Conservation (phyloP, 2,329 filamentous ascomycete species). For the Fragosphaeria purpurea region DNA sequence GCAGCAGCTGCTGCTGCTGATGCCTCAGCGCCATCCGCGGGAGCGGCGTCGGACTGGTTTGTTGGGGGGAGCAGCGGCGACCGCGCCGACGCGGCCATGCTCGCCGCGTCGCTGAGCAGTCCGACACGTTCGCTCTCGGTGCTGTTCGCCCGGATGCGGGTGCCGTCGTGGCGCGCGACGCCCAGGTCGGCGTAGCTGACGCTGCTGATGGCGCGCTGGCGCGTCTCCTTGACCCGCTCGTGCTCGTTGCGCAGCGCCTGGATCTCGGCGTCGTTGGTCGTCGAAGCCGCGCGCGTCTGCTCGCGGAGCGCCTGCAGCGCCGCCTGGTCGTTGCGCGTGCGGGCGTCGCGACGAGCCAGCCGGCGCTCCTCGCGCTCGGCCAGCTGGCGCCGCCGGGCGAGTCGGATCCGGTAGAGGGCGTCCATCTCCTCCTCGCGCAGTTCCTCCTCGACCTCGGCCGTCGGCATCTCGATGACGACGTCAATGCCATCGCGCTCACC, state of each 20-base stretch:
- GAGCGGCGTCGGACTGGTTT: slow-evolving; percentile 13
- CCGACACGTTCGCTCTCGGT: slow-evolving; percentile 63
- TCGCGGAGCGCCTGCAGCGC: slow-evolving; percentile 58
- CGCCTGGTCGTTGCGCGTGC: slow-evolving; percentile 57
- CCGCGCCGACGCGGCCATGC: slow-evolving; percentile 35
- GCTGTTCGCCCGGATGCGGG: slow-evolving; percentile 62
- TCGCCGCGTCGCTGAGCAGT: slow-evolving; percentile 61
- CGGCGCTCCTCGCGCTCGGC: slow-evolving; percentile 71
- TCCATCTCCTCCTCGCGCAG: slow-evolving; percentile 88
- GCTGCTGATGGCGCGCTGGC: slow-evolving; percentile 60
- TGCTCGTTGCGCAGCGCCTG: slow-evolving; percentile 49
- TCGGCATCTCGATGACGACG: slow-evolving; percentile 76
- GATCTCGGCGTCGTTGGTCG: slow-evolving; percentile 42
- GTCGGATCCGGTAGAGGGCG: slow-evolving; percentile 77
- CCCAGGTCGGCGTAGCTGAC: slow-evolving; percentile 71
- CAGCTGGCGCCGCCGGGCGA: slow-evolving; percentile 64
- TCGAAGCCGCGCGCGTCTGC: slow-evolving; percentile 37
- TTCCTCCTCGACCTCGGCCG: slow-evolving; percentile 65
- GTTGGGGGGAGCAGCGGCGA: slow-evolving; percentile 10
- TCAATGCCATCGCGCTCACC: slow-evolving; percentile 90
- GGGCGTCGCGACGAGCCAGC: slow-evolving; percentile 59
- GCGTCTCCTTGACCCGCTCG: slow-evolving; percentile 44
- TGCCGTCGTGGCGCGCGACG: slow-evolving; percentile 67
- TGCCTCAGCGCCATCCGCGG: not conserved
- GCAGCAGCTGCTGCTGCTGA: too few species aligned